phyloP scores from a whole-genome alignment of 306 rosid genomes.

The Trifolium subterraneum region DNA sequence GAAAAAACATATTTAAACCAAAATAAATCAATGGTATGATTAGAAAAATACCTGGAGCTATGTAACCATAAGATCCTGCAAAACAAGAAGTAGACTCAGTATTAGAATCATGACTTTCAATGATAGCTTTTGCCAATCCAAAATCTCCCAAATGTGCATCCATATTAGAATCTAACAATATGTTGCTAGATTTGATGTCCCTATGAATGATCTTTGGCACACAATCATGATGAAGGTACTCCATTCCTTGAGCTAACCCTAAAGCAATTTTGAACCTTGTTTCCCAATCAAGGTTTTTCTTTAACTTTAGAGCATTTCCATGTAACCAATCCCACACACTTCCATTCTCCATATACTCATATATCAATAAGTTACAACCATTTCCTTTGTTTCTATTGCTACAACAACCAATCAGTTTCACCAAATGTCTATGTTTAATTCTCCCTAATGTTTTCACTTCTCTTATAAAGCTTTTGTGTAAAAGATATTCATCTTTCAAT shows the following conservation, averaged over 20 bases:
- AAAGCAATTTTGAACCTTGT: constrained; percentile 74
- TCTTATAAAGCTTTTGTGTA: constrained; percentile 73
- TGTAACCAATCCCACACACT: constrained; percentile 96
- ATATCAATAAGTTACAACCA: constrained; percentile 79
- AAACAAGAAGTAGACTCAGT: constrained; percentile 78
- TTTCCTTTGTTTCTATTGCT: constrained; percentile 67
- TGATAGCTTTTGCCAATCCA: constrained; percentile 77
- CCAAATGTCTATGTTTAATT: constrained; percentile 88
- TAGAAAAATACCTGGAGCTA: constrained; percentile 77
- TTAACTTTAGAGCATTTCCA: constrained; percentile 51
- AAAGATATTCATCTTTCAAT: constrained; percentile 71
- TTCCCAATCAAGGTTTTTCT: constrained; percentile 75
- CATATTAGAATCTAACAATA: constrained; percentile 82
- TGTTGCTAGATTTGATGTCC: constrained; percentile 87
- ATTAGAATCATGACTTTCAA: constrained; percentile 64
- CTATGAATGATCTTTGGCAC: constrained; percentile 86
- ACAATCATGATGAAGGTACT: constrained; percentile 92
- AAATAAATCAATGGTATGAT: neutral
- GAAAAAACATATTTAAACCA: too few species aligned
- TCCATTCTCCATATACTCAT: constrained; percentile 90
- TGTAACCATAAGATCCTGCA: constrained; percentile 92
- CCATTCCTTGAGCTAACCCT: constrained; percentile 84
- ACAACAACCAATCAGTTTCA: constrained; percentile 85
- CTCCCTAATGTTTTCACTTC: constrained; percentile 90
- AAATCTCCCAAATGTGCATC: constrained; percentile 97